Base-by-base conservation (phyloP, 352 stramenopile species). In the Globisporangium barbulae region DNA sequence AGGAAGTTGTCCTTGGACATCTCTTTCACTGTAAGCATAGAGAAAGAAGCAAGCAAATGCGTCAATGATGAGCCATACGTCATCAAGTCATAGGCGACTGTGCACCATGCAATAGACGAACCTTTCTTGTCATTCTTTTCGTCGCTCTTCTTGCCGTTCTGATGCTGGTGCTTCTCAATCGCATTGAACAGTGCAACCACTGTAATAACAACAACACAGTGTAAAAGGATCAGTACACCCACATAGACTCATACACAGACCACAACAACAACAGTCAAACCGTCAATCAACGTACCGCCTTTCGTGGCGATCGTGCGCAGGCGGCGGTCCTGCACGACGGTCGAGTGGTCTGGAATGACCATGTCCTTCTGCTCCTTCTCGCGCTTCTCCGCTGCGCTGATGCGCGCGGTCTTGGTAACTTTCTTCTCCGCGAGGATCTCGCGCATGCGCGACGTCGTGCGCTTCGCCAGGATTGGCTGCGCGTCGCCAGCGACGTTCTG, bases 1-100 rank as follows among this genome's bases (percentile, higher is more conserved):
- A 94, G 31, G 62, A 94, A 94, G 53, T 83, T 88, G 55, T 94
- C 86, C 65, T 94, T 94, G 7, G 79, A 89, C 74, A 94, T 84
- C 44, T 89, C 82, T 63, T 94, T 94, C 42, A 91, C 82, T 83
- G 49, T 8, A 59, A 7, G 9, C 53, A 9, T 8, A 22, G 6
- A 59, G 37, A 53, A 30, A 45, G 39, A 13, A 13, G 15, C 13
- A 17, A 28, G 2, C 25, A 28, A 28, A 42, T 42, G 1, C 8
- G 37, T 42, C 10, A 42, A 15, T 15, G 41, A 21, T 45, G 41
- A 45, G 5, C n/a, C 17, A 19, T 17, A 45, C 10, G 12, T 45
- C 3, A 45, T 45, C 2, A 37, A 37, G 31, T 9, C 31, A 9
- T 3, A 37, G 31, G 31, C 8, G 8, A 37, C 31, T 37, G 31